Evolutionary conservation across 202 grass and related monocot species (phyloP).

Genomic region (Dendrocalamus latiflorus): DNA sequence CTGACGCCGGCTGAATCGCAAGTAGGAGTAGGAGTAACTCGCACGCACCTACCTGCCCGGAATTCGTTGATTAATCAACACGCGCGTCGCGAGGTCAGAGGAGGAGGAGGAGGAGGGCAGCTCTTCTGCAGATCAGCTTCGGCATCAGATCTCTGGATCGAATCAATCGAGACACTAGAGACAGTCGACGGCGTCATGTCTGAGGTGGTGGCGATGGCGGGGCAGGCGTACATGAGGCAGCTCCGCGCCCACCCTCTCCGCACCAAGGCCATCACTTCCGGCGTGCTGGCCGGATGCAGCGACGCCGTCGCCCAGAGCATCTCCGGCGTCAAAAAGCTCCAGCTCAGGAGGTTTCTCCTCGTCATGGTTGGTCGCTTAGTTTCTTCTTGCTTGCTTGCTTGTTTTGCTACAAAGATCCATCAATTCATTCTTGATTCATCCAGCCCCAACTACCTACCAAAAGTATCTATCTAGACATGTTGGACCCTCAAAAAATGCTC

Average conservation of each 20-base stretch:
- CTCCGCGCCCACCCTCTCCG: slow-evolving; percentile 69
- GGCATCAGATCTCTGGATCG: background rate
- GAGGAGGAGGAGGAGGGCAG: too few species aligned
- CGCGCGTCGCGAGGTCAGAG: too few species aligned
- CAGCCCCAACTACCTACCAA: background rate
- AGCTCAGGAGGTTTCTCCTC: slow-evolving; percentile 76
- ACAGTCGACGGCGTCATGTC: slow-evolving; percentile 35
- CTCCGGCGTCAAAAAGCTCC: slow-evolving; percentile 59
- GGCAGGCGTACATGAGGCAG: slow-evolving; percentile 75
- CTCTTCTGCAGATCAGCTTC: too few species aligned
- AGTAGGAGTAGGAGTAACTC: too few species aligned
- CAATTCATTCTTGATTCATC: background rate
- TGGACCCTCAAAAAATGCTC: too few species aligned
- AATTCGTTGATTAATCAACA: too few species aligned
- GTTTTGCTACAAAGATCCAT: background rate
- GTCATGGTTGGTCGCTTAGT: slow-evolving; percentile 43
- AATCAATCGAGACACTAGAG: background rate
- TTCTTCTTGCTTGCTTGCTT: background rate
- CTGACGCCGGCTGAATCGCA: too few species aligned
- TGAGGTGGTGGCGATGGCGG: slow-evolving; percentile 57
- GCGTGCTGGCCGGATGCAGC: slow-evolving; percentile 81
- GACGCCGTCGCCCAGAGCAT: slow-evolving; percentile 85
- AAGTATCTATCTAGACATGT: background rate
- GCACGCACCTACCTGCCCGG: too few species aligned
- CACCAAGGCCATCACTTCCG: slow-evolving; percentile 90